A percentile compares a stretch with the other conserved stretches of the same genome.
Evolutionary conservation across 306 rosid species (phyloP).

Genomic region (Lupinus albus): DNA sequence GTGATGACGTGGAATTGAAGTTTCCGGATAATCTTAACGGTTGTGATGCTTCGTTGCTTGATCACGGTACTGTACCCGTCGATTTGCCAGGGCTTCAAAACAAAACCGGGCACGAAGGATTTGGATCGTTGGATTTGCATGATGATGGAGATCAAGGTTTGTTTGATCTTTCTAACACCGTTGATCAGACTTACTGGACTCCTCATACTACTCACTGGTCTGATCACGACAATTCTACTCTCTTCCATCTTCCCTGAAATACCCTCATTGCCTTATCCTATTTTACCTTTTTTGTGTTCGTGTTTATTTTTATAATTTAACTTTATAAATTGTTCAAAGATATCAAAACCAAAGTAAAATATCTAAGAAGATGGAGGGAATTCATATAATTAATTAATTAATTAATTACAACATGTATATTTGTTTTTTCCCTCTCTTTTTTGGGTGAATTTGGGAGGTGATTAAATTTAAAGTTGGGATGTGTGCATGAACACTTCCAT

Average conservation of each 20-base stretch:
- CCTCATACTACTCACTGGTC: constrained; percentile 66
- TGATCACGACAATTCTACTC: constrained; percentile 70
- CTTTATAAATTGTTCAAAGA: constrained; percentile 22
- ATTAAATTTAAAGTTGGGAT: constrained; percentile 39
- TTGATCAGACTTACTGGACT: constrained; percentile 89
- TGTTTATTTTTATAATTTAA: constrained; percentile 16
- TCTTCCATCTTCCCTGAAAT: constrained; percentile 78
- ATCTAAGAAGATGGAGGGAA: background rate
- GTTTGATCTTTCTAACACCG: constrained; percentile 82
- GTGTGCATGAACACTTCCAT: constrained; percentile 45
- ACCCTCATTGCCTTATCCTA: background rate
- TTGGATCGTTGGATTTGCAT: constrained; percentile 89
- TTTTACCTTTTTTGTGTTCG: background rate
- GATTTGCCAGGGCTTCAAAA: constrained; percentile 58
- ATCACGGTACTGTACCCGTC: constrained; percentile 49
- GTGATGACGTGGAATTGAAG: constrained; percentile 48
- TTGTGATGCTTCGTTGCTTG: constrained; percentile 46
- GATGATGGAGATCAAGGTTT: constrained; percentile 64
- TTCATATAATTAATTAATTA: constrained; percentile 2
- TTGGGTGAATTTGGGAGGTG: constrained; percentile 37
- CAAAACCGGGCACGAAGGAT: constrained; percentile 52
- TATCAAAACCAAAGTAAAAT: constrained; percentile 29
- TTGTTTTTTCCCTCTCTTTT: background rate
- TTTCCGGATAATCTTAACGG: constrained; percentile 50
- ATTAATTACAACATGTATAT: constrained; percentile 44